Base-by-base conservation (phyloP, 495 filamentous ascomycete genomes). In the Aspergillus heteromorphus region DNA sequence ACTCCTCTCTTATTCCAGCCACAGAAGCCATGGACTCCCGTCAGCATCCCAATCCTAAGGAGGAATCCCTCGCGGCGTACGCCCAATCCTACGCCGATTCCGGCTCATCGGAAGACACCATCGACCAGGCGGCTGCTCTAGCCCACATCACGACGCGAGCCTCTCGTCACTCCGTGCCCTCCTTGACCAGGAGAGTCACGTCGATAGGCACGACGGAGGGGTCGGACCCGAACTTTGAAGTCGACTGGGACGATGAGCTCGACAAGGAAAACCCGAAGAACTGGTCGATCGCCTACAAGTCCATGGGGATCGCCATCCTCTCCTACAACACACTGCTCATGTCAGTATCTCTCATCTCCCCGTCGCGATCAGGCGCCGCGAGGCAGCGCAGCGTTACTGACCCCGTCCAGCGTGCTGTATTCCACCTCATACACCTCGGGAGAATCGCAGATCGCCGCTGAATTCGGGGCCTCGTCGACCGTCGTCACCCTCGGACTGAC, bases 401-500 rank as follows among this genome's bases (percentile, higher is more conserved):
- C 10, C 60, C 19, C 25, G 14, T n/a, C 41, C 51, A 81, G 80
- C 25, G 87, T 96, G 20, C 71, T 95, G n/a, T 93, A 92, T 67
- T 88, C 84, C 13, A 95, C 91, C 2, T 87, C 83, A 0, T 67
- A 67, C 21, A 64, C 64, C 1, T 64, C 61, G 2, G 59, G 61
- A 0, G 55, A 62, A 18, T 47, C 48, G n/a, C 47, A 56, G 2
- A 58, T 67, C 6, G 57, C 53, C 9, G 68, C 75, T 13, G 81
- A 88, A 43, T 93, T 89, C 61, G 64, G 76, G 47, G 74, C 83
- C 20, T 79, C 72, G 13, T 73, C 79, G 40, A 79, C 82, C 0
- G 60, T 87, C 25, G 81, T 81, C 14, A 87, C 88, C 1, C 69
- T 95, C 2, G 90, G 90, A 0, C 70, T 95, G 40, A 93, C 89